Conservation (phyloP, 495 filamentous ascomycete genomes). For the Tuber aestivum region DNA sequence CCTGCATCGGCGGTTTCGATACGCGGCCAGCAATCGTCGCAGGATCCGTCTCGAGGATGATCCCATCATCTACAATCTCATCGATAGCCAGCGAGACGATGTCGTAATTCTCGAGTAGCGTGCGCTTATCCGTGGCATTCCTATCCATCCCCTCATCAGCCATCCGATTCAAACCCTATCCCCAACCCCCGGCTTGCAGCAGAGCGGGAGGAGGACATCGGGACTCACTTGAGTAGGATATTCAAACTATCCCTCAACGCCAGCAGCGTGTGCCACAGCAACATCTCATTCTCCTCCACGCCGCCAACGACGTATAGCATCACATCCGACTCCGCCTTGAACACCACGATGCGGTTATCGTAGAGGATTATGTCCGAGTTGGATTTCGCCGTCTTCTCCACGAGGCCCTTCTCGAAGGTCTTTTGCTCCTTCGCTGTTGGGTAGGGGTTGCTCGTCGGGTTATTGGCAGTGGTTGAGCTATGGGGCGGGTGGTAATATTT, state of each 20-base stretch:
- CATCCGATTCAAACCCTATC: not conserved
- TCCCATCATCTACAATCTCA: constrained; percentile 93
- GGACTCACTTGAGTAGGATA: constrained; percentile 82
- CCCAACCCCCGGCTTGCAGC: too few species aligned
- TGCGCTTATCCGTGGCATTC: constrained; percentile 93
- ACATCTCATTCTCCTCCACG: constrained; percentile 89
- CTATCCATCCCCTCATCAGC: constrained; percentile 45
- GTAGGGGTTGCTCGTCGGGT: constrained; percentile 61
- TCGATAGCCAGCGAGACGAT: constrained; percentile 85
- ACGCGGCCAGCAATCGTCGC: constrained; percentile 85
- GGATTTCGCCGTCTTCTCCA: constrained; percentile 95
- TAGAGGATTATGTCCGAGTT: constrained; percentile 92
- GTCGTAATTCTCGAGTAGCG: constrained; percentile 97
- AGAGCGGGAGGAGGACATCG: too few species aligned
- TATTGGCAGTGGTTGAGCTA: constrained; percentile 46
- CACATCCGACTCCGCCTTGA: constrained; percentile 95
- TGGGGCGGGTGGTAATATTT: constrained; percentile 95
- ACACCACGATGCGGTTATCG: constrained; percentile 89
- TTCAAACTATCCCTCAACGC: constrained; percentile 83
- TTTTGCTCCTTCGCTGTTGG: constrained; percentile 86
- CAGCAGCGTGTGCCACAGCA: constrained; percentile 88
- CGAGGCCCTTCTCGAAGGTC: constrained; percentile 88
- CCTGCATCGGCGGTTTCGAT: constrained; percentile 83
- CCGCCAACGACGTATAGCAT: constrained; percentile 94
- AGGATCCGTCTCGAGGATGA: constrained; percentile 94